Conservation (phyloP, 73 alveolate species). For the Blepharisma stoltei region DNA sequence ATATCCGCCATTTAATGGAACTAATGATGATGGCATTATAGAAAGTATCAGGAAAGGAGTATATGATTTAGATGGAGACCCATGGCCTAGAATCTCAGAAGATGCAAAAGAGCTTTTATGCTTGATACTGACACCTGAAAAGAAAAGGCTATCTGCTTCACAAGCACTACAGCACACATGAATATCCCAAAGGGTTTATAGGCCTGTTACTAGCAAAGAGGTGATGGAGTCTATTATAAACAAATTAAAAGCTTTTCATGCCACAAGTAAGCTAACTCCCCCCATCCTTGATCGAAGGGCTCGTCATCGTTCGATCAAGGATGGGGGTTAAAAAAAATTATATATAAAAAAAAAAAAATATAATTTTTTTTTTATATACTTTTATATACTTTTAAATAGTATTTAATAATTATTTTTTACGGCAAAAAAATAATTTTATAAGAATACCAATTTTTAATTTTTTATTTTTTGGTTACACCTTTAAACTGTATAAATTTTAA, state of each 20-base stretch:
- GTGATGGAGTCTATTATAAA: slow-evolving; percentile 25
- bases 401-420: no score
- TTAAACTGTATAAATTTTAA: no score
- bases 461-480: no score
- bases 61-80: slow-evolving; percentile 36
- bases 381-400: no score
- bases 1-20: slow-evolving; percentile 71
- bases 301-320: no score
- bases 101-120: slow-evolving; percentile 68
- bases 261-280: slow-evolving; percentile 25
- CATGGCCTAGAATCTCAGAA: slow-evolving; percentile 47
- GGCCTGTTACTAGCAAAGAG: slow-evolving; percentile 10
- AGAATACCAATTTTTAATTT: no score
- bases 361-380: no score
- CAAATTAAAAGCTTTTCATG: slow-evolving; percentile 21
- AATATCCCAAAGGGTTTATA: slow-evolving; percentile 32
- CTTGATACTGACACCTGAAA: slow-evolving; percentile 33
- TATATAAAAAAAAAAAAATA: no score
- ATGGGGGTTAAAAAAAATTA: no score
- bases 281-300: no score
- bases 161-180: slow-evolving; percentile 54
- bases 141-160: slow-evolving; percentile 51
- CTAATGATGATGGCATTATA: slow-evolving; percentile 45
- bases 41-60: slow-evolving; percentile 41
- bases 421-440: no score